Conservation (phyloP, 108 stramenopile species). For the Cylindrotheca fusiformis region DNA sequence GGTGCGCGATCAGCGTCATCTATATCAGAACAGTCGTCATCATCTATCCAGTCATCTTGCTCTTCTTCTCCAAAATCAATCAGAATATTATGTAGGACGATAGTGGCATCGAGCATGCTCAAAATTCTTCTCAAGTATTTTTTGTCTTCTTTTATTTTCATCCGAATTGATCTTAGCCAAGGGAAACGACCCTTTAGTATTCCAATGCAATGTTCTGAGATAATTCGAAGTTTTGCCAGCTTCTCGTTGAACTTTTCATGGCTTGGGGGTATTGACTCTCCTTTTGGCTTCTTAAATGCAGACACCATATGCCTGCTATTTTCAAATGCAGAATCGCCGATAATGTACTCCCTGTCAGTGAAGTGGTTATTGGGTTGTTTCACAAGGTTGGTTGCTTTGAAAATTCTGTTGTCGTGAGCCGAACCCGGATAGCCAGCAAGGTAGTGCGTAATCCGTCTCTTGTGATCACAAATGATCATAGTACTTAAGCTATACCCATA, state of each 20-base stretch:
- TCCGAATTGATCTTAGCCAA: too few relatives aligned
- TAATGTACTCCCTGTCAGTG: background rate
- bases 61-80: too few relatives aligned
- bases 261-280: background rate
- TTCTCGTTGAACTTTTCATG: too few relatives aligned
- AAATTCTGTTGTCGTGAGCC: conserved; percentile 14
- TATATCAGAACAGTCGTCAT: too few relatives aligned
- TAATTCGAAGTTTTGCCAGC: too few relatives aligned
- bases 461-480: conserved; percentile 29
- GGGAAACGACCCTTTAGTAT: conserved; percentile 7
- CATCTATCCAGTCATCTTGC: too few relatives aligned
- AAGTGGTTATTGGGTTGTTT: background rate
- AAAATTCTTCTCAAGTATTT: background rate
- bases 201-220: too few relatives aligned
- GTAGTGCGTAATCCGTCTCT: conserved; percentile 7
- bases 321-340: conserved; percentile 16
- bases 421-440: conserved; percentile 6
- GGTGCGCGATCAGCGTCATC: too few relatives aligned
- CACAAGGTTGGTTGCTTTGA: too few relatives aligned
- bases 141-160: too few relatives aligned
- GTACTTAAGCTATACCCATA: conserved; percentile 15
- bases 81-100: too few relatives aligned
- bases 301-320: background rate
- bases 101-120: too few relatives aligned
- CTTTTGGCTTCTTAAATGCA: conserved; percentile 1